These are phyloP conservation scores for Sclerotinia subarctica DNA, from an alignment of 2,329 filamentous ascomycete species.

Conservation along the genomic window DNA sequence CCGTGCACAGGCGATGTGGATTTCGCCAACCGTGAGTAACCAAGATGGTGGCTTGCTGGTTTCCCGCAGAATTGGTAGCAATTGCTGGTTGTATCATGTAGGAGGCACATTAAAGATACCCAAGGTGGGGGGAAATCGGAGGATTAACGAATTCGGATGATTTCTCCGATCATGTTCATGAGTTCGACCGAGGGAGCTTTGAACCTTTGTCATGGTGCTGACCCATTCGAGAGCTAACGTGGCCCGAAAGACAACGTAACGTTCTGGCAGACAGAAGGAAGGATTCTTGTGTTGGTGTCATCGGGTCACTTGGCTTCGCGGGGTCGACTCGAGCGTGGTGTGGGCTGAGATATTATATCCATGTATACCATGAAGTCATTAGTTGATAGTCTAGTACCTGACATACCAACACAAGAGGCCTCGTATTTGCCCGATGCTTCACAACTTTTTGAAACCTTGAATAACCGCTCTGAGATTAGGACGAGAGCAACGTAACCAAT, in stretches of 20 bases:
- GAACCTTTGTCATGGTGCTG: neutral
- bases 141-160: neutral
- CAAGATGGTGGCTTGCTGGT: neutral
- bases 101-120: neutral
- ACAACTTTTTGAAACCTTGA: neutral
- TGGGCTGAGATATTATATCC: neutral
- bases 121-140: slow-evolving; percentile 1
- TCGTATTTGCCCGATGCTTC: neutral
- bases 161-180: neutral
- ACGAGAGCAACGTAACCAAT: neutral
- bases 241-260: neutral
- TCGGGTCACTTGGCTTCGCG: neutral
- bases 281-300: neutral
- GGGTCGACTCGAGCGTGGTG: neutral
- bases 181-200: neutral
- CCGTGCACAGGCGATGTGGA: neutral
- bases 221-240: neutral
- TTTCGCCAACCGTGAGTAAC: neutral
- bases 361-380: slow-evolving; percentile 11
- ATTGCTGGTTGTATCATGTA: neutral
- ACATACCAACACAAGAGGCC: neutral
- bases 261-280: neutral
- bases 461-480: neutral
- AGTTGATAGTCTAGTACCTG: neutral
- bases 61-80: neutral